Percentiles rank a stretch among this genome's conserved stretches.
These are phyloP conservation scores for Thelonectria olida DNA, from an alignment of 2,329 filamentous ascomycete species.

Conservation along the genomic window DNA sequence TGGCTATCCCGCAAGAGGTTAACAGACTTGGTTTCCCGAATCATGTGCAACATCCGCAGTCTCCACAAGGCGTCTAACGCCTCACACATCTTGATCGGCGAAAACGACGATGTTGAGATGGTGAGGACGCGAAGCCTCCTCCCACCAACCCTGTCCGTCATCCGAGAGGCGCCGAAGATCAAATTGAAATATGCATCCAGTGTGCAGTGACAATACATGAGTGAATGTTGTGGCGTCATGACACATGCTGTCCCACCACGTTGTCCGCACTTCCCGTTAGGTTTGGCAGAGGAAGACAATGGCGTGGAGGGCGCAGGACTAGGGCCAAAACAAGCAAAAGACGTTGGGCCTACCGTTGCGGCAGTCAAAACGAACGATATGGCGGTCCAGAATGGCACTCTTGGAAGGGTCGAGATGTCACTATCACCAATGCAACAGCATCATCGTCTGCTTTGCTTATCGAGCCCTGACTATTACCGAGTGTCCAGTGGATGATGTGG, in stretches of 20 bases:
- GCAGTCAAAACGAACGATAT: constrained; percentile 15
- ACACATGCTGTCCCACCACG: constrained; percentile 30
- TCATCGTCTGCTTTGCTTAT: not conserved
- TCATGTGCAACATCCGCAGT: constrained; percentile 45
- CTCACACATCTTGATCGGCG: constrained; percentile 35
- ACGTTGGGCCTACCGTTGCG: constrained; percentile 20
- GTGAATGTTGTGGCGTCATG: constrained; percentile 32
- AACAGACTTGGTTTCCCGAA: constrained; percentile 36
- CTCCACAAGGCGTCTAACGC: constrained; percentile 45
- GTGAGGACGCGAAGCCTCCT: constrained; percentile 19
- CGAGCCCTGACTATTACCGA: not conserved
- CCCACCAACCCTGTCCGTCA: constrained; percentile 32
- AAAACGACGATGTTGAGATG: constrained; percentile 24
- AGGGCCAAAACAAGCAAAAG: not conserved
- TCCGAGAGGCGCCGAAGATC: constrained; percentile 30
- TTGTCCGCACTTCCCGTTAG: constrained; percentile 19
- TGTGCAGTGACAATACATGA: constrained; percentile 15
- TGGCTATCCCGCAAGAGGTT: constrained; percentile 39
- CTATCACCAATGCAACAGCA: constrained; percentile 4
- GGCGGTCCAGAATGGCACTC: not conserved
- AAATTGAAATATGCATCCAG: constrained; percentile 26
- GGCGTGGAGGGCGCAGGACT: constrained; percentile 13
- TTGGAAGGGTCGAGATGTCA: not conserved
- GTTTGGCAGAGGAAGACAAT: constrained; percentile 25
- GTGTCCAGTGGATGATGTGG: not conserved